These are phyloP conservation scores for Cordyceps javanica DNA, from an alignment of 2,329 filamentous ascomycete genomes.

Conservation along the genomic window DNA sequence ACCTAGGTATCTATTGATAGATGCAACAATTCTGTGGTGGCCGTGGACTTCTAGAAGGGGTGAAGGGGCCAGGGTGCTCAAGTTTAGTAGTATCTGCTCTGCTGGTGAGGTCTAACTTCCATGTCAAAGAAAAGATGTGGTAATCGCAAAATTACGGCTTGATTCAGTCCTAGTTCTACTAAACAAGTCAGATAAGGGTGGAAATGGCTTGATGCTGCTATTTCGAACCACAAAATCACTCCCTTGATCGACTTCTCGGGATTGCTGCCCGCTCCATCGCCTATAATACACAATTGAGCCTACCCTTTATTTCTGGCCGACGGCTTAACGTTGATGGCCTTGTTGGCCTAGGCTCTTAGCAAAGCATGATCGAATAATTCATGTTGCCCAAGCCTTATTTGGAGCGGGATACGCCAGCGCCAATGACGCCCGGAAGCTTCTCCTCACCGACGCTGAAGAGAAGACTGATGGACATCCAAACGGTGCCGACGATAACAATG, in stretches of 20 bases:
- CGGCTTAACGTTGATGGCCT: neutral
- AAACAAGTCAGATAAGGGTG: neutral
- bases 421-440: conserved; percentile 87
- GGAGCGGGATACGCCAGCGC: conserved; percentile 79
- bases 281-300: conserved; percentile 6
- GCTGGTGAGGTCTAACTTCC: neutral
- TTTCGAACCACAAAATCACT: neutral
- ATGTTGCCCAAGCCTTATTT: conserved; percentile 35
- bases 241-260: neutral
- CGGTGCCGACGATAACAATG: conserved; percentile 59
- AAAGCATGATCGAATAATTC: neutral
- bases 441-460: conserved; percentile 79
- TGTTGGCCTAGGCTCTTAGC: neutral
- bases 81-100: neutral
- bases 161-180: neutral
- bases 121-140: neutral
- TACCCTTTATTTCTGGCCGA: too few species aligned
- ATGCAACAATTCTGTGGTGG: too few species aligned
- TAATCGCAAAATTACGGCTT: neutral
- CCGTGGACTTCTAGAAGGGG: too few species aligned
- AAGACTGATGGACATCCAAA: conserved; percentile 68
- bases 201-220: neutral
- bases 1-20: too few species aligned
- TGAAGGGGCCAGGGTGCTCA: too few species aligned
- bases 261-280: neutral